Conservation (phyloP, 2,329 filamentous ascomycete genomes). For the Clonostachys chloroleuca region DNA sequence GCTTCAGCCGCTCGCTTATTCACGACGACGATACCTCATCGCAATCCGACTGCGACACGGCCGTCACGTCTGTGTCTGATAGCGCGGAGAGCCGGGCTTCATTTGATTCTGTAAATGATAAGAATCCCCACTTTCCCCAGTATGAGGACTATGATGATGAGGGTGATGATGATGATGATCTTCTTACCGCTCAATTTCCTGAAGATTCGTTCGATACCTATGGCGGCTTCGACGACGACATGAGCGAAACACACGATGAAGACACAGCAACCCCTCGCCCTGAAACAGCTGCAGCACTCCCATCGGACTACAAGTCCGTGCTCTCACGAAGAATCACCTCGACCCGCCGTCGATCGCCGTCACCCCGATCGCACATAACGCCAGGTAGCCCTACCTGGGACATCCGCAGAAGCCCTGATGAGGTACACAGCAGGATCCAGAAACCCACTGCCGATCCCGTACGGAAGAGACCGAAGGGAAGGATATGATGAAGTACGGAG, state of each 20-base stretch:
- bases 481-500: slow-evolving; percentile 20
- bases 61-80: slow-evolving; percentile 39
- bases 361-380: slow-evolving; percentile 22
- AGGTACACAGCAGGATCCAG: slow-evolving; percentile 39
- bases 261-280: slow-evolving; percentile 36
- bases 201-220: slow-evolving; percentile 25
- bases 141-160: slow-evolving; percentile 10
- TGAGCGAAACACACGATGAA: slow-evolving; percentile 10
- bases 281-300: slow-evolving; percentile 21
- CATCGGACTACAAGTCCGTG: slow-evolving; percentile 25
- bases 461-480: slow-evolving; percentile 33
- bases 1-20: slow-evolving; percentile 16
- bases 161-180: slow-evolving; percentile 25
- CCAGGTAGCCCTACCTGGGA: slow-evolving; percentile 8
- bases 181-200: slow-evolving; percentile 30
- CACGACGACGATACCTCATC: slow-evolving; percentile 33
- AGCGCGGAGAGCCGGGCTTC: slow-evolving; percentile 31
- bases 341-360: slow-evolving; percentile 24
- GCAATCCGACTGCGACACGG: slow-evolving; percentile 37
- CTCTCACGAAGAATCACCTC: slow-evolving; percentile 23
- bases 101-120: slow-evolving; percentile 20
- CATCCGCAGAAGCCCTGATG: slow-evolving; percentile 40
- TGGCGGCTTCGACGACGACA: slow-evolving; percentile 11
- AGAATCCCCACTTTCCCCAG: slow-evolving; percentile 13
- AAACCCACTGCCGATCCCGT: slow-evolving; percentile 35